Conservation (phyloP, 208 protist species). For the Leishmania turanica region DNA sequence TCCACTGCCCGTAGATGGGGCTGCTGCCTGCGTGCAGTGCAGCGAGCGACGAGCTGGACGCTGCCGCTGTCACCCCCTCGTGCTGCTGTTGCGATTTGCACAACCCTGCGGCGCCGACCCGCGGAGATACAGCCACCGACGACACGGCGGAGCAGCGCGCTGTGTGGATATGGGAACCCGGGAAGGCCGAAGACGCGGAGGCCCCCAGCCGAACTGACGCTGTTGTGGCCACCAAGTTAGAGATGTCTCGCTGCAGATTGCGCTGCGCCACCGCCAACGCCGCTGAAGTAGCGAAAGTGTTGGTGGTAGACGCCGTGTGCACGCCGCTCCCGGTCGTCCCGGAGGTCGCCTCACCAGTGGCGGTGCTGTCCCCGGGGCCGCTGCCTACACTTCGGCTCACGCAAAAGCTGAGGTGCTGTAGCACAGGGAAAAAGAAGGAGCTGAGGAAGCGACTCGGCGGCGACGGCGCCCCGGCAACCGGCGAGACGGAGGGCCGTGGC, state of each 20-base stretch:
- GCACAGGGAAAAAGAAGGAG: background rate
- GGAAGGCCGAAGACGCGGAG: background rate
- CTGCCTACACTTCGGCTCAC: conserved; percentile 14
- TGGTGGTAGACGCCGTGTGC: background rate
- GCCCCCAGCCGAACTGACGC: conserved; percentile 14
- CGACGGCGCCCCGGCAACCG: background rate
- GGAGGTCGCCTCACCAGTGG: background rate
- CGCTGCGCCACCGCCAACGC: conserved; percentile 20
- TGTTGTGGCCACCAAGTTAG: conserved; percentile 30
- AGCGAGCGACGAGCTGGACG: background rate
- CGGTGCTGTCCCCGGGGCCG: conserved; percentile 4
- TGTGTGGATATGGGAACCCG: background rate
- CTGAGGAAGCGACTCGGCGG: background rate
- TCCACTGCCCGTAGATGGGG: background rate
- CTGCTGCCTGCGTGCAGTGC: background rate
- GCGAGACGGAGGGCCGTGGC: background rate
- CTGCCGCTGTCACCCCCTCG: background rate
- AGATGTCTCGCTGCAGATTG: conserved; percentile 38
- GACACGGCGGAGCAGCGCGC: background rate
- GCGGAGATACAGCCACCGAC: conserved; percentile 1
- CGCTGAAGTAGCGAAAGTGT: background rate
- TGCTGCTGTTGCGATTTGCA: background rate
- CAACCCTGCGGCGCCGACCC: background rate
- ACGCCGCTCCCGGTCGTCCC: background rate
- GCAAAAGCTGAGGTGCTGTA: conserved; percentile 18